Evolutionary conservation across 2,329 filamentous ascomycete genomes (phyloP).

Genomic region (Pseudogymnoascus sp.): DNA sequence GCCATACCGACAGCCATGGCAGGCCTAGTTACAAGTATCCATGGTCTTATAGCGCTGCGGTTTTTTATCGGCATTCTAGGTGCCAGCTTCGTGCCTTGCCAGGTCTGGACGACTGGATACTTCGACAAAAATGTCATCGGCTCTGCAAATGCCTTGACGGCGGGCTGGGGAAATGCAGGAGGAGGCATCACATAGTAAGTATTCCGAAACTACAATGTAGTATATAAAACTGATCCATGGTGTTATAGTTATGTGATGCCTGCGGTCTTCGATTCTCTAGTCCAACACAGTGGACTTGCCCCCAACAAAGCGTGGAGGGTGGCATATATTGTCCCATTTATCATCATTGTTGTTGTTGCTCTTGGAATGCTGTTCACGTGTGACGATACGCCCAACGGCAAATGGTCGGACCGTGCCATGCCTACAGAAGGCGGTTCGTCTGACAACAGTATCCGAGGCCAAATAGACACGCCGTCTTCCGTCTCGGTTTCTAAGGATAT

Average conservation of each 20-base stretch:
- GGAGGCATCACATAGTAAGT: slow-evolving; percentile 90
- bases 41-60: slow-evolving; percentile 62
- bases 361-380: slow-evolving; percentile 65
- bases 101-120: slow-evolving; percentile 89
- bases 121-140: slow-evolving; percentile 90
- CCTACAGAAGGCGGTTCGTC: slow-evolving; percentile 25
- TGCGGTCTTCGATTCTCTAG: slow-evolving; percentile 73
- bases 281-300: slow-evolving; percentile 49
- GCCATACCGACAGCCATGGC: slow-evolving; percentile 76
- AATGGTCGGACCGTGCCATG: slow-evolving; percentile 65
- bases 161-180: slow-evolving; percentile 78
- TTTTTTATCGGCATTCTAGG: slow-evolving; percentile 80
- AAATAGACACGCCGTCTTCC: slow-evolving; percentile 43
- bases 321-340: slow-evolving; percentile 75
- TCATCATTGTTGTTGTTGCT: slow-evolving; percentile 62
- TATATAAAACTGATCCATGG: background rate
- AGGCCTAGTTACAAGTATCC: slow-evolving; percentile 62
- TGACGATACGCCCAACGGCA: slow-evolving; percentile 74
- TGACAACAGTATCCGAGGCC: slow-evolving; percentile 24
- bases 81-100: slow-evolving; percentile 74
- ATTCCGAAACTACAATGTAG: slow-evolving; percentile 50
- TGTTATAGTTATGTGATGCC: slow-evolving; percentile 59
- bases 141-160: slow-evolving; percentile 78
- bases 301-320: slow-evolving; percentile 73
- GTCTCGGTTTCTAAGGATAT: slow-evolving; percentile 37